Base-by-base conservation (phyloP, 371 early-diverging fungal genomes). In the Mortierella polycephala region DNA sequence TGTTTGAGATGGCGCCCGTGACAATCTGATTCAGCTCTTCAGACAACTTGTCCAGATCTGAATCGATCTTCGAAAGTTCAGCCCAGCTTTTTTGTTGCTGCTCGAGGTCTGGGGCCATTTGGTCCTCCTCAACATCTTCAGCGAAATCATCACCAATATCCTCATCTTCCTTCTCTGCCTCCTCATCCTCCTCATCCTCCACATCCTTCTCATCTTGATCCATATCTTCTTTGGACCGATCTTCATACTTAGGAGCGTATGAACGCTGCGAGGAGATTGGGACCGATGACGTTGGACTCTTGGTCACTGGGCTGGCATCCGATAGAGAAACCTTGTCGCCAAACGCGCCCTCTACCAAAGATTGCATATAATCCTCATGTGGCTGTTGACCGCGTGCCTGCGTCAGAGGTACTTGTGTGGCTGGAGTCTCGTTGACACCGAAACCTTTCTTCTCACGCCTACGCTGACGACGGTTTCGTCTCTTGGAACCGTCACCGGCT, bases 1-100 rank as follows among this genome's bases (percentile, higher is more conserved):
- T 73, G 55, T 80, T 69, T 14, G 52, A 4, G 57, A 69, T 67
- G 1, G 56, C 62, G 4, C 80, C 80, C 0, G 60, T 42, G 5
- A 73, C 12, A 47, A 80, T 67, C 50, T 63, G 63, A n/a, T 70
- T 51, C 16, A 80, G 64, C 42, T 73, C 70, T 0, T 67, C 40
- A 3, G 71, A 54, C 7, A 67, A 49, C 12, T 59, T 49, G 6
- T 57, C 61, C n/a, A 71, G 61, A 30, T 13, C 49, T 2, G 44
- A 16, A 8, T 67, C 64, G 23, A 70, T 62, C 23, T 77, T 49
- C 7, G 59, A 16, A 18, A 80, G 70, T n/a, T 80, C 80, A 11
- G 45, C 54, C 4, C 53, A 53, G 12, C 70, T 73, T 63, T 46
- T 69, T 56, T 53, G 64, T 40, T 53, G 61, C 5, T 59, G 57